These are phyloP conservation scores for Tetrahymena malaccensis DNA, from an alignment of 73 alveolate species.

Conservation along the genomic window DNA sequence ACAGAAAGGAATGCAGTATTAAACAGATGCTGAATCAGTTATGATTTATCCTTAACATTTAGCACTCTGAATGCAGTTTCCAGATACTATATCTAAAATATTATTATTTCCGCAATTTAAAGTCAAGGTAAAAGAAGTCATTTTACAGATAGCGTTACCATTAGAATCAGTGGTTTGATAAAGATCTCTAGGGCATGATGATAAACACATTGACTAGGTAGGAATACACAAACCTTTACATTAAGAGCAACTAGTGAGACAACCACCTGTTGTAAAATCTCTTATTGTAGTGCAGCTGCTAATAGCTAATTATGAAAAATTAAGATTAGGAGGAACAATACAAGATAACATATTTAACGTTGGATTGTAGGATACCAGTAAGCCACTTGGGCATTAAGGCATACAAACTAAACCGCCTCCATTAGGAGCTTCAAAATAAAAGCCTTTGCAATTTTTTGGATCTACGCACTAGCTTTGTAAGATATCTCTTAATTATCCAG, in stretches of 20 bases:
- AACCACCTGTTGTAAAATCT: neutral
- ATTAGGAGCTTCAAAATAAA: neutral
- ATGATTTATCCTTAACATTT: neutral
- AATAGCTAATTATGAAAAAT: neutral
- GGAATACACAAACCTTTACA: neutral
- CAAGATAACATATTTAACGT: neutral
- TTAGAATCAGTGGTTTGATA: neutral
- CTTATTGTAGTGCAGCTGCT: neutral
- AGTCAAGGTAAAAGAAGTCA: neutral
- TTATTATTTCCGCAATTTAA: neutral
- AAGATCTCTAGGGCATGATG: neutral
- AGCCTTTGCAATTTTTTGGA: neutral
- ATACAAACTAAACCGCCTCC: neutral
- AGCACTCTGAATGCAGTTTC: neutral
- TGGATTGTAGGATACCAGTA: neutral
- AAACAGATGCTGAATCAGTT: neutral
- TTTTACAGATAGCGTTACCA: neutral
- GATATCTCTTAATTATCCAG: neutral
- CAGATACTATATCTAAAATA: neutral
- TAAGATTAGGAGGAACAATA: neutral
- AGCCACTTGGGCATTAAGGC: neutral
- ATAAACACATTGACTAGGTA: neutral
- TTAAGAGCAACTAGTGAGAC: neutral
- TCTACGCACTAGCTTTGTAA: neutral
- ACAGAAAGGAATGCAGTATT: neutral